Evolutionary conservation across 2,329 filamentous ascomycete genomes (phyloP).

Genomic region (Eutypa lata): DNA sequence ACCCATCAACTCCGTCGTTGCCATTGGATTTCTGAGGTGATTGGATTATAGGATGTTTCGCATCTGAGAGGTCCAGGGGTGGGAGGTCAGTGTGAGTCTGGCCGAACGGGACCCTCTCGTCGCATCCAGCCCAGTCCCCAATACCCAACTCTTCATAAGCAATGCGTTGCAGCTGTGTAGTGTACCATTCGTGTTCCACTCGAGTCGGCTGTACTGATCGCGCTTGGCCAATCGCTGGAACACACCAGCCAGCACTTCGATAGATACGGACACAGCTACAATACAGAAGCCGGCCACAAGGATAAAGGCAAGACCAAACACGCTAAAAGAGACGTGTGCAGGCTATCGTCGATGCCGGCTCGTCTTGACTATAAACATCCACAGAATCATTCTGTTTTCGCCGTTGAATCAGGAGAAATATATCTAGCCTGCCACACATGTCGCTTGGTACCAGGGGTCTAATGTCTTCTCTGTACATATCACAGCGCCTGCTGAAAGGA

Average conservation of each 20-base stretch:
- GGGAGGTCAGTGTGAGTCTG: not conserved
- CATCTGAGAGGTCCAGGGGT: not conserved
- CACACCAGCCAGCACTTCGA: slow-evolving; percentile 1
- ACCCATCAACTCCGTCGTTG: too few species aligned
- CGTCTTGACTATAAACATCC: not conserved
- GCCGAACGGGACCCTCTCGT: not conserved
- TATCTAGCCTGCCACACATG: not conserved
- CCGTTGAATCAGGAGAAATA: not conserved
- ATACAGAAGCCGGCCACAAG: not conserved
- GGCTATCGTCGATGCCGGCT: not conserved
- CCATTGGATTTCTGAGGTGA: too few species aligned
- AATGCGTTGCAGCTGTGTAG: slow-evolving; percentile 4
- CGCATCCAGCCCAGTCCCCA: not conserved
- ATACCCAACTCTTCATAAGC: slow-evolving; percentile 3
- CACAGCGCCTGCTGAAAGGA: not conserved
- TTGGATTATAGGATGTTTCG: too few species aligned
- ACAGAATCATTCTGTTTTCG: not conserved
- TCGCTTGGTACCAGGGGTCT: not conserved
- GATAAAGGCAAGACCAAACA: slow-evolving; percentile 4
- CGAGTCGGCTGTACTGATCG: not conserved
- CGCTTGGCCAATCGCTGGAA: not conserved
- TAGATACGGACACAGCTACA: not conserved
- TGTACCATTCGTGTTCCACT: slow-evolving; percentile 4
- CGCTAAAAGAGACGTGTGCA: slow-evolving; percentile 5
- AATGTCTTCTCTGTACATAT: not conserved